Evolutionary conservation across 2,329 filamentous ascomycete species (phyloP), one percentile per base, ranked within the genome.

Genomic region (Exophiala alcalophila): DNA sequence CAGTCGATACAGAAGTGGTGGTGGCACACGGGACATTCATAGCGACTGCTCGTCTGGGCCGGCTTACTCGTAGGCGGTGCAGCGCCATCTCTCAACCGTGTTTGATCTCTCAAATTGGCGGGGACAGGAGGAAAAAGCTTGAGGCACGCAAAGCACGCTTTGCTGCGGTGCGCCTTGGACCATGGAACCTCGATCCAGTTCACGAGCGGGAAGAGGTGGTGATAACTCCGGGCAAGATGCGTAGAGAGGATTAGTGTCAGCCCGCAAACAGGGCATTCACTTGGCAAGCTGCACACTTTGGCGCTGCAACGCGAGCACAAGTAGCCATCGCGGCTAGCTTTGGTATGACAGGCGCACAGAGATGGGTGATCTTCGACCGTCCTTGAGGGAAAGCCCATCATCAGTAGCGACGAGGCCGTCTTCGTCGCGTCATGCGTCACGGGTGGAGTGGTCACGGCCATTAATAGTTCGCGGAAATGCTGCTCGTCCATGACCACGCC

Each of bases 1-100:
- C 92, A 98, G 63, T 98, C 92, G 53, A 98, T 94, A 71, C 92
- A 98, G 62, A 97, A 98, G 66, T 97, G 91, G 47, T 86, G 82
- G 3, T 76, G 68, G 65, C 92, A 98, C n/a, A 83, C 81, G 55
- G 84, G 78, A 63, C 92, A 98, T 46, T 86, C 86, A 62, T 98
- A 98, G 37, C 56, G 37, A 26, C 92, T 73, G 28, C 40, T 51
- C 24, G 44, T 28, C 10, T 36, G 14, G 8, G 36, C n/a, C 8
- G 27, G 28, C 20, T 31, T 33, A 23, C 26, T 18, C 12, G 18
- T 35, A 21, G 11, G 9, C 10, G n/a, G 14, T 10, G 19, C 28
- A 8, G n/a, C 12, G 4, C 28, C 28, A 9, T 35, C n/a, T n/a
- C n/a, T n/a, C n/a, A n/a, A n/a, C n/a, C 14, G 58, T 48, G 16